Evolutionary conservation across 225 moss, liverwort and hornwort species (phyloP), one percentile per base, ranked within the genome.

Genomic region (Marchantia polymorpha): DNA sequence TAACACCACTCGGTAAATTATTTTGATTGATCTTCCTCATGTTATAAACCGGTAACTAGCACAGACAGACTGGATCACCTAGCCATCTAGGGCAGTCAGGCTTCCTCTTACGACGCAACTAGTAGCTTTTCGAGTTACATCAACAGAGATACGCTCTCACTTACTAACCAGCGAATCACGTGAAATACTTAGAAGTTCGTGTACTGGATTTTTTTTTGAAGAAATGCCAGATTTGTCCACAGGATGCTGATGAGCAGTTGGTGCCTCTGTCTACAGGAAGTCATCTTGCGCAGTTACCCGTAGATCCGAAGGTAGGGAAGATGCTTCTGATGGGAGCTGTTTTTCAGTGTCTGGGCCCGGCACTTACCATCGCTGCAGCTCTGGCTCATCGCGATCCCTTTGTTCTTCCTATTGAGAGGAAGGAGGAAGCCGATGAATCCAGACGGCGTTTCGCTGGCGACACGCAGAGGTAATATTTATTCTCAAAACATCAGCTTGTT

Each of bases 261-360:
- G 23, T 77, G 64, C 27, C 71, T 81, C 60, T 87, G 30, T 65
- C 61, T 66, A 67, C 93, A 99, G 99, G 99, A 72, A 89, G 92
- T 82, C 99, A 99, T 85, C 90, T 99, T 56, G 93, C 95, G 71
- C 87, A 85, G 73, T 85, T 99, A 81, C 99, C 99, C 7, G 95
- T 99, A 65, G 95, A 99, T 83, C 99, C 99, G 23, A 99, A 99
- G 87, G 99, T 99, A 76, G 99, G 99, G 66, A 99, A 99, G 84
- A 99, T 99, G 99, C 90, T 99, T 70, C 86, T 99, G 7, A 91
- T 99, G 95, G 99, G 99, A 71, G 99, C 99, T n/a, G 95, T 99
- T 29, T 99, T 99, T 79, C 95, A 95, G 83, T 99, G 99, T 67
- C 82, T 95, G 52, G 95, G 95, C 77, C 99, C 99, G 87, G 95